These are phyloP conservation scores for Myxozyma sirexii DNA, from an alignment of 805 yeast genomes.

Conservation along the genomic window DNA sequence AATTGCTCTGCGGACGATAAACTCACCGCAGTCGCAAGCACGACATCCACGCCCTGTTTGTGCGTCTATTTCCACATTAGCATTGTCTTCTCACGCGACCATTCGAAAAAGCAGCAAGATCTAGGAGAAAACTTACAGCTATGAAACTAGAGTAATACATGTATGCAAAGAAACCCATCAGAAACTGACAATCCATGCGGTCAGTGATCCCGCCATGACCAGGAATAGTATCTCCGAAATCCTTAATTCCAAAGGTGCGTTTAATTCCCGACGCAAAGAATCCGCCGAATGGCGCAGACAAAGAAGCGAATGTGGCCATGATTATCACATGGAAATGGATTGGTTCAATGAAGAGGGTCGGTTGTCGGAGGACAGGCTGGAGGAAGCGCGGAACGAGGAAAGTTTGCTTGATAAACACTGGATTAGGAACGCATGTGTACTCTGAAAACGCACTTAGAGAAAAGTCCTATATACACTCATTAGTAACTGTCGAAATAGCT, in stretches of 20 bases:
- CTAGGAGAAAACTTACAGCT: slow-evolving; percentile 45
- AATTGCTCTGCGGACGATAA: slow-evolving; percentile 66
- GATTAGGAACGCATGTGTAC: slow-evolving; percentile 77
- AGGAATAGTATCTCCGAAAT: slow-evolving; percentile 97
- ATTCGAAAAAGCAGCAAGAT: not conserved
- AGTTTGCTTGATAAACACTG: slow-evolving; percentile 82
- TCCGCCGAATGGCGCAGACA: slow-evolving; percentile 98
- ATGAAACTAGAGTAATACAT: slow-evolving; percentile 91
- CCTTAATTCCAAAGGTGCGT: slow-evolving; percentile 93
- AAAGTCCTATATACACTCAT: slow-evolving; percentile 13
- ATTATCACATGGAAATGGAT: slow-evolving; percentile 85
- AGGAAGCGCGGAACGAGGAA: slow-evolving; percentile 73
- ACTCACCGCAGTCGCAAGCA: slow-evolving; percentile 75
- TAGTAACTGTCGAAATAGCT: not conserved
- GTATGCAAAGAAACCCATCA: slow-evolving; percentile 95
- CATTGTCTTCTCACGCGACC: too few species aligned
- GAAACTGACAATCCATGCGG: slow-evolving; percentile 94
- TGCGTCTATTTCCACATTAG: slow-evolving; percentile 35
- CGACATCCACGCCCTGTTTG: slow-evolving; percentile 60
- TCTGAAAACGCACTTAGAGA: slow-evolving; percentile 49
- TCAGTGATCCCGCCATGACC: slow-evolving; percentile 99
- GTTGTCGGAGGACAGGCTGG: slow-evolving; percentile 49
- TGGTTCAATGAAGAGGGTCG: slow-evolving; percentile 55
- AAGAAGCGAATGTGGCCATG: slow-evolving; percentile 90
- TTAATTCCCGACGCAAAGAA: slow-evolving; percentile 96